A percentile compares a stretch with the other conserved stretches of the same genome.
Conservation (phyloP, 2,329 filamentous ascomycete species). For the Cephalotrichum gorgonifer region DNA sequence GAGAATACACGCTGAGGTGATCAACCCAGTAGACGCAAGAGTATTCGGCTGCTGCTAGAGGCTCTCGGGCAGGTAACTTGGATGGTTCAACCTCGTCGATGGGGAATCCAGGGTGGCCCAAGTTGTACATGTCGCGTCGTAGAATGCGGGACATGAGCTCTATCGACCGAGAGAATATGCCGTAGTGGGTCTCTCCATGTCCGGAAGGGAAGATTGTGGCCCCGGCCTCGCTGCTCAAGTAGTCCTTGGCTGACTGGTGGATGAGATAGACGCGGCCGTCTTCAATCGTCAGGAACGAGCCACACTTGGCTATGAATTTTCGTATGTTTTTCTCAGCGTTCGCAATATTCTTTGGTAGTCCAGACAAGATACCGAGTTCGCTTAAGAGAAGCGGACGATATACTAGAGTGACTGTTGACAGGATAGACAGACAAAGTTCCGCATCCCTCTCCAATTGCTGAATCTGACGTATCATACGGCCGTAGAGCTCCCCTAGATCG, state of each 20-base stretch:
- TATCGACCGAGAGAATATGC: not conserved
- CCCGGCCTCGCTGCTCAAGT: not conserved
- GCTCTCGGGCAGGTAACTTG: too few relatives aligned
- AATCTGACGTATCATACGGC: conserved; percentile 25
- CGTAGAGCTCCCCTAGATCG: conserved; percentile 25
- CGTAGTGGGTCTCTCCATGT: too few relatives aligned
- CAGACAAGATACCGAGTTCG: conserved; percentile 19
- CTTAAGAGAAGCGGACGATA: conserved; percentile 24
- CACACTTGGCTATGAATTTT: conserved; percentile 22
- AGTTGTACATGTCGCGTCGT: too few relatives aligned
- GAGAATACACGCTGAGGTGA: too few relatives aligned
- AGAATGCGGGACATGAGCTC: too few relatives aligned
- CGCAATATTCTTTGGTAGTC: conserved; percentile 6
- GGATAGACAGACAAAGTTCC: conserved; percentile 20
- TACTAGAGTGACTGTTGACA: conserved; percentile 17
- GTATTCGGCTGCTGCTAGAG: too few relatives aligned
- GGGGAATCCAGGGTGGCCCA: too few relatives aligned
- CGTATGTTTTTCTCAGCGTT: conserved; percentile 8
- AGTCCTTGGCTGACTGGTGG: conserved; percentile 34
- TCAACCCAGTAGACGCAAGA: too few relatives aligned
- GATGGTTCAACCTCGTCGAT: too few relatives aligned
- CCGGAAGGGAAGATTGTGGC: not conserved
- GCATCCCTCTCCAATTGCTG: conserved; percentile 12
- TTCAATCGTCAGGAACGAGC: conserved; percentile 24
- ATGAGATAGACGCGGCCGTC: conserved; percentile 22